Evolutionary conservation across 495 filamentous ascomycete genomes (phyloP).

Genomic region (Physcia stellaris): DNA sequence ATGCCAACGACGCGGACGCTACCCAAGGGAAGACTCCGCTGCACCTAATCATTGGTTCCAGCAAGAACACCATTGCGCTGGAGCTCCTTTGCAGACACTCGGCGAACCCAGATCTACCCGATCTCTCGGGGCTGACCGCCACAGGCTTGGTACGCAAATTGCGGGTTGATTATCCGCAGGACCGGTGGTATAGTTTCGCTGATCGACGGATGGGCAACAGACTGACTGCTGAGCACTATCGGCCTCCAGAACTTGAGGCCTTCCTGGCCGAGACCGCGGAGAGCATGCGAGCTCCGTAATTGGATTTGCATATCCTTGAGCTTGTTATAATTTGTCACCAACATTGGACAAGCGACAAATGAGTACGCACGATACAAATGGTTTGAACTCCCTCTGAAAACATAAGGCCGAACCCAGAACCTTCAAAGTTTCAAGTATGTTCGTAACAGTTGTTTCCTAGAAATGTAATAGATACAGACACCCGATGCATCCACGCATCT

Average conservation of each 20-base stretch:
- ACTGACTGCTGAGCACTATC: constrained; percentile 1
- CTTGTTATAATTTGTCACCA: too few species aligned
- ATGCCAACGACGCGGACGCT: constrained; percentile 36
- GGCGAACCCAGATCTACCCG: not conserved
- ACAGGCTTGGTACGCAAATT: not conserved
- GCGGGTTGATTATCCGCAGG: not conserved
- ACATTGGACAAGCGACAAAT: too few species aligned
- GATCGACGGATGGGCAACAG: not conserved
- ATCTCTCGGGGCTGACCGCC: not conserved
- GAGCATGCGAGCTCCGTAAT: too few species aligned
- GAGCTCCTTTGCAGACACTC: constrained; percentile 1
- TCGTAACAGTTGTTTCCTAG: too few species aligned
- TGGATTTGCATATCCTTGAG: too few species aligned
- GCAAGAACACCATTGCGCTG: not conserved
- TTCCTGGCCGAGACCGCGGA: too few species aligned
- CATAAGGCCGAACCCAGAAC: too few species aligned
- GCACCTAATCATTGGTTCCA: constrained; percentile 1
- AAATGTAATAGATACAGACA: too few species aligned
- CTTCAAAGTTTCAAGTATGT: too few species aligned
- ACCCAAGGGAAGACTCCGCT: constrained; percentile 21
- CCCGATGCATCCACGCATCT: too few species aligned
- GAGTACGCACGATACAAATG: too few species aligned
- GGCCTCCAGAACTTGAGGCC: constrained; percentile 1
- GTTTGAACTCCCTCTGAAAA: too few species aligned
- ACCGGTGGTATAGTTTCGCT: constrained; percentile 1